Base-by-base conservation (phyloP, 1,284 basidiomycete genomes). In the Ceratobasidium papillatum region DNA sequence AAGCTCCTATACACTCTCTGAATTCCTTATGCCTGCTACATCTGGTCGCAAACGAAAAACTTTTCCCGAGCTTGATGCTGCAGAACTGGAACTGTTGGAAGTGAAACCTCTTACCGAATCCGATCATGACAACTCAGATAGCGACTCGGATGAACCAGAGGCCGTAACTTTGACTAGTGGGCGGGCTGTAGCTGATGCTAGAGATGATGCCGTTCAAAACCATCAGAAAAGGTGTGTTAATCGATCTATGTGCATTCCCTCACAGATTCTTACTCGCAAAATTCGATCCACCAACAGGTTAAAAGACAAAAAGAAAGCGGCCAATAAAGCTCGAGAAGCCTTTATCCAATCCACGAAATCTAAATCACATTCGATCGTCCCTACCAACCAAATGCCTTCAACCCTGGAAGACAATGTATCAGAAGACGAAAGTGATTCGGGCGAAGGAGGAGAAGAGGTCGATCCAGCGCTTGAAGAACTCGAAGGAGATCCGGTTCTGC, bases 311-410 rank as follows among this genome's bases (percentile, higher is more conserved):
- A 45, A 52, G 34, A 58, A 54, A 32, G 52, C 32, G 8, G 27
- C 32, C 19, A 69, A 69, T 17, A 69, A 69, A 45, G 38, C 34
- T 17, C 49, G 36, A 3, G 65, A 69, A 17, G 52, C 32, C n/a
- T 69, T 69, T 49, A 69, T 69, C 22, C 51, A 58, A 25, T 69
- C 49, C 25, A 69, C 65, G 1, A 69, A 69, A 32, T 58, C 52
- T 0, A 61, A 61, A 41, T 41, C 58, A 22, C 38, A 12, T 1
- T n/a, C 54, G 9, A 25, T 19, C 22, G 58, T 34, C 32, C 19
- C n/a, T 2, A 17, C n/a, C 14, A 25, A 2, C 54, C 3, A 32
- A 36, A 32, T 8, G 1, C 34, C n/a, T 4, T 11, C 41, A 22
- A n/a, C 19, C 38, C 41, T 5, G 27, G 8, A 17, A 38, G 19